Conservation (phyloP, 352 stramenopile species). For the Elongisporangium anandrum region DNA sequence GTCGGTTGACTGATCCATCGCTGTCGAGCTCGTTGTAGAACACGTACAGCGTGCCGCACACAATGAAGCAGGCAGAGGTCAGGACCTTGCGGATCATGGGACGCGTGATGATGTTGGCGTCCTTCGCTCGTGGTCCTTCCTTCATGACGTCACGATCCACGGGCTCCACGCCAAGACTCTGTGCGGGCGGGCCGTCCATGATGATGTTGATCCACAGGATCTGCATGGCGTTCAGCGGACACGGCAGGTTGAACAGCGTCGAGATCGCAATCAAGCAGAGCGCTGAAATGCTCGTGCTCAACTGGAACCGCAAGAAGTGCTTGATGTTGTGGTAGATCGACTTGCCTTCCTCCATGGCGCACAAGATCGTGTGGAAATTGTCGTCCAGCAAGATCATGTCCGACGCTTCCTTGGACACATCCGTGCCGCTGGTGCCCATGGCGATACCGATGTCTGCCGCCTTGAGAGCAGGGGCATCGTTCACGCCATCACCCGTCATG, state of each 20-base stretch:
- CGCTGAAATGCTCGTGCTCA: conserved; percentile 94
- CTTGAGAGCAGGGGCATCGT: conserved; percentile 98
- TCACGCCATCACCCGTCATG: conserved; percentile 99
- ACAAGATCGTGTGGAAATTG: conserved; percentile 96
- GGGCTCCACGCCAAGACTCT: conserved; percentile 85
- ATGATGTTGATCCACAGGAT: conserved; percentile 99
- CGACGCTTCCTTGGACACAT: conserved; percentile 97
- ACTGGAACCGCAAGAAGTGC: conserved; percentile 96
- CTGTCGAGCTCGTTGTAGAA: conserved; percentile 82
- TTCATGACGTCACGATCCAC: conserved; percentile 83
- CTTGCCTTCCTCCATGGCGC: conserved; percentile 93
- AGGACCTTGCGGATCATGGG: conserved; percentile 67
- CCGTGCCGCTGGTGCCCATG: conserved; percentile 97
- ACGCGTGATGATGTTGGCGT: conserved; percentile 75
- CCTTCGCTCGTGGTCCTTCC: conserved; percentile 75
- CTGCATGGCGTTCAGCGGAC: conserved; percentile 93
- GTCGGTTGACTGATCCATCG: conserved; percentile 88
- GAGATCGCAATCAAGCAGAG: conserved; percentile 78
- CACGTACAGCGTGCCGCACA: conserved; percentile 75
- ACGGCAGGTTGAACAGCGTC: conserved; percentile 58
- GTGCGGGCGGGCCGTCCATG: conserved; percentile 91
- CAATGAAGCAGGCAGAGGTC: conserved; percentile 69
- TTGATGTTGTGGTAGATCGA: conserved; percentile 97
- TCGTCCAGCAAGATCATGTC: conserved; percentile 98
- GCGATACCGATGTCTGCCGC: conserved; percentile 95